A percentile compares a stretch with the other conserved stretches of the same genome.
Evolutionary conservation across 768 basidiomycete genomes (phyloP).

Genomic region (Coprinopsis cinerea): DNA sequence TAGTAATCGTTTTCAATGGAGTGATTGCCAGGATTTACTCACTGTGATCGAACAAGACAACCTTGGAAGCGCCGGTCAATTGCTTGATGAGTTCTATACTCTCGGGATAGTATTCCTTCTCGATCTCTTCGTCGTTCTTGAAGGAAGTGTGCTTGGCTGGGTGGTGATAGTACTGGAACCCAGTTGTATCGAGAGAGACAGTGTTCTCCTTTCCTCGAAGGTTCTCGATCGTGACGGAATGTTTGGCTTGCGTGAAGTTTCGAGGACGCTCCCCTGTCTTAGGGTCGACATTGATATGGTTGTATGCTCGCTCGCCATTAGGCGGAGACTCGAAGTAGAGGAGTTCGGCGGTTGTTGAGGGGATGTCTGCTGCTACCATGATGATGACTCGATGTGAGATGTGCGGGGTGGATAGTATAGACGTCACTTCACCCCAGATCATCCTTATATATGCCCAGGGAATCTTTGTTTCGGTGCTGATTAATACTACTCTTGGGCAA

Average conservation of each 20-base stretch:
- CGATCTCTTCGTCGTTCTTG: constrained; percentile 31
- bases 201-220: constrained; percentile 43
- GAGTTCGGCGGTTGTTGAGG: constrained; percentile 3
- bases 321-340: constrained; percentile 17
- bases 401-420: no score
- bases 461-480: no score
- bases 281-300: constrained; percentile 19
- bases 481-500: no score
- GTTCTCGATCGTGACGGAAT: constrained; percentile 42
- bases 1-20: not conserved
- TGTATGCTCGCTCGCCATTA: constrained; percentile 21
- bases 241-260: constrained; percentile 16
- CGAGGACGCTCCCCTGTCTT: constrained; percentile 15
- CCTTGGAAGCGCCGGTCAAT: constrained; percentile 49
- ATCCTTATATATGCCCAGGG: no score
- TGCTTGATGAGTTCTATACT: constrained; percentile 49
- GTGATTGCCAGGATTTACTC: constrained; percentile 17
- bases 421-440: no score
- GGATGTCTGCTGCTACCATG: constrained; percentile 2
- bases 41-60: constrained; percentile 64
- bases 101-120: constrained; percentile 52
- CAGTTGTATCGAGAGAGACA: constrained; percentile 40
- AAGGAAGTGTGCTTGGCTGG: constrained; percentile 42
- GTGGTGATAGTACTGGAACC: constrained; percentile 37
- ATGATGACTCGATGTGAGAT: no score